These are phyloP conservation scores for Lichtheimia hyalospora DNA, from an alignment of 371 early-diverging fungal species.

Conservation along the genomic window DNA sequence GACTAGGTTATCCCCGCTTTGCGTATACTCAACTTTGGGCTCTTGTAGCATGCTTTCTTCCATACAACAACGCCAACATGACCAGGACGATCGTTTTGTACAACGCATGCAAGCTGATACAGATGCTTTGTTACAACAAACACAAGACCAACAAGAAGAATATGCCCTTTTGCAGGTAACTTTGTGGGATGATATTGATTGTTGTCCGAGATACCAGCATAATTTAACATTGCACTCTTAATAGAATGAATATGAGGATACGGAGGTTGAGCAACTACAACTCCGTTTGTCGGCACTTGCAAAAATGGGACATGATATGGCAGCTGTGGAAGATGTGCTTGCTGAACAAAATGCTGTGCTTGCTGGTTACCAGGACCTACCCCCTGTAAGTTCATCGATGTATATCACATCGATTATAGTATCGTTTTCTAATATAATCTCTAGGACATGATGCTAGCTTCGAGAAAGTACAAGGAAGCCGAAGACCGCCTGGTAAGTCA, in stretches of 20 bases:
- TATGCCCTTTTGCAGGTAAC: slow-evolving; percentile 14
- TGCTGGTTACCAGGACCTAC: slow-evolving; percentile 12
- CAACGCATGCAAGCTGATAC: slow-evolving; percentile 7
- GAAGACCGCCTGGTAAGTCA: slow-evolving; percentile 17
- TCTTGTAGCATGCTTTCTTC: slow-evolving; percentile 9
- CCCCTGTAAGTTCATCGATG: slow-evolving; percentile 19
- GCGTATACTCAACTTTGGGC: neutral
- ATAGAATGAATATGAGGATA: slow-evolving; percentile 13
- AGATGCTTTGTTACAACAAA: slow-evolving; percentile 7
- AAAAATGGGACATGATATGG: slow-evolving; percentile 14
- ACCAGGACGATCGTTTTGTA: neutral
- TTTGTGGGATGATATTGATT: neutral
- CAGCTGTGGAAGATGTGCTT: slow-evolving; percentile 7
- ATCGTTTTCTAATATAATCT: neutral
- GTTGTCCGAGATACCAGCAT: neutral
- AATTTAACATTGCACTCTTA: neutral
- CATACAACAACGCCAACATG: slow-evolving; percentile 1
- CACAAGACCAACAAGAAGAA: slow-evolving; percentile 1
- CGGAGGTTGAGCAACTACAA: slow-evolving; percentile 14
- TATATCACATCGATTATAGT: neutral
- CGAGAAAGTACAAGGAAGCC: slow-evolving; percentile 9
- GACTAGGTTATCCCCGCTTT: neutral
- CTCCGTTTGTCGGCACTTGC: slow-evolving; percentile 12
- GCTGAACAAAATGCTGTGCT: slow-evolving; percentile 9
- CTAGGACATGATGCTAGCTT: slow-evolving; percentile 22